phyloP scores from a whole-genome alignment of 805 yeast species.

The Ascoidea tarda region DNA sequence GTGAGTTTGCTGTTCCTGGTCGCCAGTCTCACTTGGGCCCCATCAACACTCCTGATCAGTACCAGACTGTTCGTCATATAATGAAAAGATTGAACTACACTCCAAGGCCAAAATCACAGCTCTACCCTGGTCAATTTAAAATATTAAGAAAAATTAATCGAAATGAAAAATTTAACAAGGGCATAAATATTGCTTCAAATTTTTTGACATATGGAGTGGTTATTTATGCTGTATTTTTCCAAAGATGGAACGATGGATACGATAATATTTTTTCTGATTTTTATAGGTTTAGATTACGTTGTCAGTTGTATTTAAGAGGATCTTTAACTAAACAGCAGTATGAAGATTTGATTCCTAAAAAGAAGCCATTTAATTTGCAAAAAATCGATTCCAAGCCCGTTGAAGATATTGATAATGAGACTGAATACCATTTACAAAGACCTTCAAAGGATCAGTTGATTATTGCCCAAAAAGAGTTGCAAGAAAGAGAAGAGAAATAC shows the following conservation, averaged over 20 bases:
- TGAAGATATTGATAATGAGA: conserved; percentile 29
- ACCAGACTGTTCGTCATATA: conserved; percentile 54
- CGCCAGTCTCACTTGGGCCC: conserved; percentile 37
- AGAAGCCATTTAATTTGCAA: conserved; percentile 9
- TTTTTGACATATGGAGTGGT: conserved; percentile 33
- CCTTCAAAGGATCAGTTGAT: conserved; percentile 60
- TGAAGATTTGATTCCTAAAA: conserved; percentile 42
- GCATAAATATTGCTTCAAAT: conserved; percentile 44
- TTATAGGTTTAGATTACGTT: conserved; percentile 42
- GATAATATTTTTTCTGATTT: conserved; percentile 63
- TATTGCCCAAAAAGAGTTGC: conserved; percentile 59
- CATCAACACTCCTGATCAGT: conserved; percentile 50
- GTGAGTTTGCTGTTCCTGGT: conserved; percentile 62
- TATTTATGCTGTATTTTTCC: conserved; percentile 53
- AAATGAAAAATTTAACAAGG: conserved; percentile 38
- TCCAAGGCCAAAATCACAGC: conserved; percentile 60
- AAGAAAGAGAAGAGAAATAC: conserved; percentile 48
- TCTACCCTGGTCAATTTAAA: conserved; percentile 71
- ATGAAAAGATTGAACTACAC: conserved; percentile 62
- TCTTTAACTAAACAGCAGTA: conserved; percentile 41
- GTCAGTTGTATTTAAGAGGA: conserved; percentile 41
- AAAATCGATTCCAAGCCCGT: conserved; percentile 17
- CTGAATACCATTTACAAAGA: conserved; percentile 39
- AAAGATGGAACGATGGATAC: conserved; percentile 75
- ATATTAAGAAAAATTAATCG: conserved; percentile 47